Evolutionary conservation across 2,329 filamentous ascomycete species (phyloP), one percentile per base, ranked within the genome.

Genomic region (Claviceps humidiphila): DNA sequence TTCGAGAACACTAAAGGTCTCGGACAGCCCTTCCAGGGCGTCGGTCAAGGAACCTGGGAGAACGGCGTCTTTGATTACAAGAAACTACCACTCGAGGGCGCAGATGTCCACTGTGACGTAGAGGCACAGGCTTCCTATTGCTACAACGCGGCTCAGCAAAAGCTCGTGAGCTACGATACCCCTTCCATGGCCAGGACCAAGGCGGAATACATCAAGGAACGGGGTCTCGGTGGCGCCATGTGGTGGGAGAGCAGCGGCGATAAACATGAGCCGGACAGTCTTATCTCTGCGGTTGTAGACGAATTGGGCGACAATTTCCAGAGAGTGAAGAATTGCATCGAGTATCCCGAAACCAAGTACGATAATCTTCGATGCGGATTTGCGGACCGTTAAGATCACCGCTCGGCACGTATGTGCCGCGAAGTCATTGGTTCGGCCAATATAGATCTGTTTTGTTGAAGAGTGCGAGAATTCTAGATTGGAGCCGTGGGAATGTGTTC

Each of bases 241-340:
- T 97, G 89, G 89, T 95, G 89, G 89, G 90, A 96, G 71, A 87
- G 81, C 60, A 91, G 85, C 61, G 83, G 80, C 1, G 91, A 96
- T 65, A 83, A 82, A 63, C 63, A 68, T 2, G 82, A 81, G 0
- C 71, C 74, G 0, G 68, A 75, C 51, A 91, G 87, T 59, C 64
- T 96, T 62, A 89, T 90, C 52, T 70, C 67, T 6, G 82, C 76
- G 14, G 81, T 84, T 16, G 78, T 85, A 1, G 71, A 77, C 37
- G 70, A 67, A 0, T 66, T 87, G 11, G 83, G 81, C 17, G 80
- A 81, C 0, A 63, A 60, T 1, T 66, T 88, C 38, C 71, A 80
- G 55, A 68, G 68, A 60, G 70, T 66, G 49, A 59, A 71, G 17
- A 88, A 88, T 58, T 79, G 80, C 58, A 63, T 87, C 40, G 67